Conservation (phyloP, 352 stramenopile genomes). For the Globisporangium recalcitrans region DNA sequence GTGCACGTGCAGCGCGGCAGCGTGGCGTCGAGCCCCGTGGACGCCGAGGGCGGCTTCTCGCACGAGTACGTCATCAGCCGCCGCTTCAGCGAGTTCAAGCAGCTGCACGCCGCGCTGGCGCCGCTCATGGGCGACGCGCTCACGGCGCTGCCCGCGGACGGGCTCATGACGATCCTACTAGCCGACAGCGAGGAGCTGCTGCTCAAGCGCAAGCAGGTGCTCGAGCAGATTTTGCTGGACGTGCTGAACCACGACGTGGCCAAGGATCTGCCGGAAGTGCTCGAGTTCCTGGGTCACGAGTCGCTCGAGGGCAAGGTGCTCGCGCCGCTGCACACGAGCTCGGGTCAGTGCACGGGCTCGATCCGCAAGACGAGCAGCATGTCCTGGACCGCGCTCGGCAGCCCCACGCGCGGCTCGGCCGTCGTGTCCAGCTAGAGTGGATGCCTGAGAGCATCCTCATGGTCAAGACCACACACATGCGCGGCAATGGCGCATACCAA, state of each 20-base stretch:
- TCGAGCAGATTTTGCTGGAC: conserved; percentile 49
- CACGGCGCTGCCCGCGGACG: conserved; percentile 58
- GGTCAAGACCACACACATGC: conserved; percentile 5
- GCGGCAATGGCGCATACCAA: neutral
- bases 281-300: conserved; percentile 59
- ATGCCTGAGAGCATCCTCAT: too few relatives aligned
- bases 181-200: conserved; percentile 64
- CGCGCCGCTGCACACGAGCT: conserved; percentile 33
- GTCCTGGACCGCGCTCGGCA: conserved; percentile 44
- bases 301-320: conserved; percentile 45
- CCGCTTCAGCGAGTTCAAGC: conserved; percentile 76
- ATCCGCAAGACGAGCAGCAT: conserved; percentile 69
- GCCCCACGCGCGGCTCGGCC: conserved; percentile 13
- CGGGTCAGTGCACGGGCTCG: conserved; percentile 51
- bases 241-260: conserved; percentile 54
- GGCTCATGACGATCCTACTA: conserved; percentile 68
- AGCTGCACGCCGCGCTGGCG: conserved; percentile 48
- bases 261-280: conserved; percentile 60
- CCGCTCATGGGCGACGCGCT: conserved; percentile 56
- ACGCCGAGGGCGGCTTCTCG: conserved; percentile 33
- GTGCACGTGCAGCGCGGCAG: conserved; percentile 55
- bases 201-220: conserved; percentile 51
- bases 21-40: conserved; percentile 20
- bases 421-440: conserved; percentile 10
- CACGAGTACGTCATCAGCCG: conserved; percentile 65